A percentile compares a stretch with the other conserved stretches of the same genome.
These are phyloP conservation scores for Fusarium sp. DNA, from an alignment of 2,329 filamentous ascomycete species.

Conservation along the genomic window DNA sequence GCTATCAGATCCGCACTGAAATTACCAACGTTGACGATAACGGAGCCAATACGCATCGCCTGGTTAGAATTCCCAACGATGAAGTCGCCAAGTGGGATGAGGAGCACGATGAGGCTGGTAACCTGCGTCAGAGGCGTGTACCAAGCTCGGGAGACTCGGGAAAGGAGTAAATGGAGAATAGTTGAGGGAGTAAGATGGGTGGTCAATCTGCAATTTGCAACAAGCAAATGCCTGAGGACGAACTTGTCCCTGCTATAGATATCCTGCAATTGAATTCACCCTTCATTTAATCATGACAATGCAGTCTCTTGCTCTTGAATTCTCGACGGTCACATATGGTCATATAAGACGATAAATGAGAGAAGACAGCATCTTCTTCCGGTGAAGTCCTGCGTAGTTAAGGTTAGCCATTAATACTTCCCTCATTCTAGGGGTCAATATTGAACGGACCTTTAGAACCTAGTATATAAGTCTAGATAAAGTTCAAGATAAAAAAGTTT, in stretches of 20 bases:
- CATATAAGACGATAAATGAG: not conserved
- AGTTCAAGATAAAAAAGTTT: no score
- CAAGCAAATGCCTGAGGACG: not conserved
- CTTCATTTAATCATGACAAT: not conserved
- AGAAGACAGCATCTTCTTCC: not conserved
- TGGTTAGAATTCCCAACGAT: slow-evolving; percentile 65
- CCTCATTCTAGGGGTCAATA: no score
- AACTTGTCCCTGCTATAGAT: not conserved
- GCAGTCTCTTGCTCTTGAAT: not conserved
- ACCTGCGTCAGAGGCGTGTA: not conserved
- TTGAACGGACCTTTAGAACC: no score
- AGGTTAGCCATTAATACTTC: no score
- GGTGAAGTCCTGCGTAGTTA: not conserved
- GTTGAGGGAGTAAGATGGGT: not conserved
- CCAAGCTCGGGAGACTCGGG: not conserved
- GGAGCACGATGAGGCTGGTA: slow-evolving; percentile 64
- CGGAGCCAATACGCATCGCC: slow-evolving; percentile 57
- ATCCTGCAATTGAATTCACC: not conserved
- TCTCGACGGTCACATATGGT: not conserved
- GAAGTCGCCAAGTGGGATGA: slow-evolving; percentile 68
- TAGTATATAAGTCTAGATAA: no score
- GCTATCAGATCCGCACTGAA: slow-evolving; percentile 68
- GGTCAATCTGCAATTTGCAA: not conserved
- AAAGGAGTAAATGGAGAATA: not conserved
- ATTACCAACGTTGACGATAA: slow-evolving; percentile 57